These are phyloP conservation scores for Vararia minispora DNA, from an alignment of 768 basidiomycete genomes.

Conservation along the genomic window DNA sequence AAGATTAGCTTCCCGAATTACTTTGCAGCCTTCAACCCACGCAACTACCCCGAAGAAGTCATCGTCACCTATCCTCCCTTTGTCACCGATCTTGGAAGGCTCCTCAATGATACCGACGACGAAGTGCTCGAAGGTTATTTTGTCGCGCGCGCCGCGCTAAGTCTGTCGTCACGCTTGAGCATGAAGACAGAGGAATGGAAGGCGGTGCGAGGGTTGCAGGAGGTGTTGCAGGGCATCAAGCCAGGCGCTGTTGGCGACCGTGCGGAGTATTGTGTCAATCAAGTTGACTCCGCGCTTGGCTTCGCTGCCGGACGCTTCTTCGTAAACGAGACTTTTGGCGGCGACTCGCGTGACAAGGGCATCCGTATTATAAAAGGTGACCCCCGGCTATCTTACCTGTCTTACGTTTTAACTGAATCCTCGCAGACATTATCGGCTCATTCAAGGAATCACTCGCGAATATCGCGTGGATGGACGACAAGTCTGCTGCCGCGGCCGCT, in stretches of 20 bases:
- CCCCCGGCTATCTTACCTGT: conserved; percentile 7
- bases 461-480: conserved; percentile 87
- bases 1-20: conserved; percentile 81
- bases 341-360: conserved; percentile 69
- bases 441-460: conserved; percentile 69
- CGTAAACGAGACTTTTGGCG: conserved; percentile 72
- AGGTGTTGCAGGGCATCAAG: conserved; percentile 73
- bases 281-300: conserved; percentile 68
- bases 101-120: conserved; percentile 55
- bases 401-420: conserved; percentile 9
- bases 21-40: conserved; percentile 74
- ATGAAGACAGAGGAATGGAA: conserved; percentile 69
- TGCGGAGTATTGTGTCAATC: conserved; percentile 68
- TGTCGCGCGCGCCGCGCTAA: conserved; percentile 60
- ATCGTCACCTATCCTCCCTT: conserved; percentile 81
- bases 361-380: conserved; percentile 73
- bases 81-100: conserved; percentile 48
- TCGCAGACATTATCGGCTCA: conserved; percentile 61
- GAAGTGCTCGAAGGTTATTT: conserved; percentile 84
- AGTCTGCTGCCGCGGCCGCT: conserved; percentile 70
- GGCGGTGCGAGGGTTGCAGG: conserved; percentile 56
- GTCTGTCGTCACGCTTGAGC: conserved; percentile 62
- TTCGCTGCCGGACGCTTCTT: conserved; percentile 86
- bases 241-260: conserved; percentile 79
- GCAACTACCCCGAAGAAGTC: conserved; percentile 61